Base-by-base conservation (phyloP, 1,284 basidiomycete species). In the Microbotryum lychnidis-dioicae region DNA sequence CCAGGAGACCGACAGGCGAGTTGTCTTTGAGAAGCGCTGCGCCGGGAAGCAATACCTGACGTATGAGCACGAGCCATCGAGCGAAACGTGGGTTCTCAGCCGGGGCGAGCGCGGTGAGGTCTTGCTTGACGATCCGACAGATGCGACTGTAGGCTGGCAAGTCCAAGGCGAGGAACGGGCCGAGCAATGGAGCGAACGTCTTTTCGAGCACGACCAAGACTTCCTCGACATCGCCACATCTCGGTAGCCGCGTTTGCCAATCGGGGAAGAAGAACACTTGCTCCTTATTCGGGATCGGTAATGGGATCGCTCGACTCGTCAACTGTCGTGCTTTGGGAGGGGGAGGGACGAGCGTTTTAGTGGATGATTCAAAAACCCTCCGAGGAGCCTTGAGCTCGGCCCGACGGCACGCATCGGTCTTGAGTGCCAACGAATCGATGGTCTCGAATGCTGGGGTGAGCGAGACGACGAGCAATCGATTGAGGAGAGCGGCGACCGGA, bases 221-320 rank as follows among this genome's bases (percentile, higher is more conserved):
- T 69, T 93, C 89, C 51, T 86, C 83, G 56, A 83, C 72, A 0
- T 79, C 79, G 2, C 78, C 77, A 72, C 86, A 87, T 29, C 83
- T 70, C 16, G 89, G 89, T 44, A 91, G 76, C 48, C 81, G 79
- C 54, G 87, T 82, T 18, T 76, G 74, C 92, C 92, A 96, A 55
- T 83, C 79, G 2, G 89, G 84, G 75, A 86, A 94, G 80, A 96
- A 97, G 79, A 91, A 97, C 10, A 88, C 82, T 71, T 87, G 92
- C 51, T 86, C 84, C 25, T 80, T 80, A 7, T 77, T 80, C 60
- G 77, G 45, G 31, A 57, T 31, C 8, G 62, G 58, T 20, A 53
- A 49, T 46, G 63, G 50, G 8, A 58, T 25, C 25, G 59, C 54
- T 4, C 48, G 20, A 1, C 44, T 50, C 9, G 58, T 60, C 25